Evolutionary conservation across 345 rosid species (phyloP), one percentile per base, ranked within the genome.

Genomic region (Aethionema arabicum): DNA sequence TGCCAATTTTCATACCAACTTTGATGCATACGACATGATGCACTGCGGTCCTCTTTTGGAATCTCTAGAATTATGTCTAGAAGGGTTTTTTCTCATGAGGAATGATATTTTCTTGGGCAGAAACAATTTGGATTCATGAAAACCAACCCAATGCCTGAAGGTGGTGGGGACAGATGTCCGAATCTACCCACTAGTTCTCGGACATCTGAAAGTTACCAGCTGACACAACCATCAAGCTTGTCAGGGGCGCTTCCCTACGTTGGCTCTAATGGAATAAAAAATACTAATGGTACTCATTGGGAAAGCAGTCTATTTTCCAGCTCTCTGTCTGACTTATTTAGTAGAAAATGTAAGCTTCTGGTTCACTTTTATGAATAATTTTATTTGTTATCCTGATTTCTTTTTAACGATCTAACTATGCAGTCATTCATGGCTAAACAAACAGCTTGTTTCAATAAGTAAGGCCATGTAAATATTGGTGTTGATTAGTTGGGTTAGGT

Each of bases 251-350:
- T 73, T 38, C 61, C 74, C 5, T 59, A 79, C 21, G 66, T 39
- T 63, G 71, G 52, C 49, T 15, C 67, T 36, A 76, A 76, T 67
- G 79, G 74, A 62, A 79, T 70, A 56, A 74, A 57, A 54, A 54
- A 69, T 37, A 27, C 59, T 21, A 79, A 56, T 65, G 82, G 78
- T 56, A 59, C 70, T 54, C 81, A 80, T 74, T 75, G 81, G 69
- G 95, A 86, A 75, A 92, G 82, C 78, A 83, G 96, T 72, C 82
- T 92, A 36, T 92, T 92, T 72, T 92, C 98, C 39, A 85, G 95
- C 78, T 89, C 98, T 4, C 66, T 92, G 52, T 89, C 96, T 9
- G 98, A 92, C 32, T 63, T 87, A 47, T 82, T 83, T 74, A 85
- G 69, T 67, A 69, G 79, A 59, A 72, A 85, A 66, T 52, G 98